Percentiles rank a stretch among this genome's conserved stretches.
These are phyloP conservation scores for Yarrowia bubula DNA, from an alignment of 805 yeast species.

Conservation along the genomic window DNA sequence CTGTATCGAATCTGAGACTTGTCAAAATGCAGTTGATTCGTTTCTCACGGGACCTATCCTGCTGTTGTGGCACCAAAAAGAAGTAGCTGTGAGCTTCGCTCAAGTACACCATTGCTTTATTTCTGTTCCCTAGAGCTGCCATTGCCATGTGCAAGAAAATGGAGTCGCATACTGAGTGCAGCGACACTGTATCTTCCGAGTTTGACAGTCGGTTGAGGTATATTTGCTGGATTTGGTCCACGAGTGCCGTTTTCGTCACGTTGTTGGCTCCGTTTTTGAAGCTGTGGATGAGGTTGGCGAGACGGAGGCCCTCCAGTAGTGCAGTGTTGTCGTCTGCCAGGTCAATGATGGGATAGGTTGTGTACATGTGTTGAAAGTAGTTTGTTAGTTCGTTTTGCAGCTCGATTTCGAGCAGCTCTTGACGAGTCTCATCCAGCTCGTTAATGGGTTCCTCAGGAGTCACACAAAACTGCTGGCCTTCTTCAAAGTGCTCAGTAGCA, in stretches of 20 bases:
- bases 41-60: neutral
- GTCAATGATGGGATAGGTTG: constrained; percentile 1
- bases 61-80: neutral
- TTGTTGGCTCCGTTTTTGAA: neutral
- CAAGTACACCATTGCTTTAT: neutral
- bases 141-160: constrained; percentile 10
- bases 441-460: too few species aligned
- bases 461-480: neutral
- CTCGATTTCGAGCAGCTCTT: neutral
- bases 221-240: neutral
- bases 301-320: neutral
- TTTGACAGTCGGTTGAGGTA: neutral
- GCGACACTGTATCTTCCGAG: neutral
- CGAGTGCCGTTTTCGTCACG: neutral
- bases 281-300: neutral
- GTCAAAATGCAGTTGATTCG: constrained; percentile 13
- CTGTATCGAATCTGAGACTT: neutral
- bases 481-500: neutral
- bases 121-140: neutral
- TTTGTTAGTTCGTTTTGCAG: neutral
- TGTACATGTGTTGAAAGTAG: constrained; percentile 4
- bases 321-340: neutral
- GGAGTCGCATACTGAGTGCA: constrained; percentile 4
- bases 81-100: constrained; percentile 12
- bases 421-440: too few species aligned